Base-by-base conservation (phyloP, 2,329 filamentous ascomycete genomes). In the Penicillium hesseltinei region DNA sequence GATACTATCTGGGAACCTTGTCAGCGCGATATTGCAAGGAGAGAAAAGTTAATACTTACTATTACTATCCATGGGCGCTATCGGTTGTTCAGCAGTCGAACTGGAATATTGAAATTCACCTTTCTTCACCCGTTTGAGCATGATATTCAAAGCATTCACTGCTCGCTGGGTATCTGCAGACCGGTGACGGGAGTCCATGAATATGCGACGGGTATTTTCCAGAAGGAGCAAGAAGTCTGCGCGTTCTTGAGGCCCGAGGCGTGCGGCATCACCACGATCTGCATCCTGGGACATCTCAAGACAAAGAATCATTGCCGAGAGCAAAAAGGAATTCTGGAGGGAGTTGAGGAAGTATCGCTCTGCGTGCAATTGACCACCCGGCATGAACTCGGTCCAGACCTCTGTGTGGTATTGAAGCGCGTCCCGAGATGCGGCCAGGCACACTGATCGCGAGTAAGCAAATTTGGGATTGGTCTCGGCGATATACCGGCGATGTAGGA, bases 281-380 rank as follows among this genome's bases (percentile, higher is more conserved):
- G 62, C 60, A n/a, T 63, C 61, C 39, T 66, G 65, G 1, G 65
- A 69, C 13, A 71, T 44, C 25, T 70, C 71, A 36, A 88, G 72
- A 59, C 83, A 87, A 4, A 88, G 65, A 15, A 88, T 78, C 79
- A 85, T 84, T 54, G 82, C 80, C 0, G 84, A 84, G 2, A 88
- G 77, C 51, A 88, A 72, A 50, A 84, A 88, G 66, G 86, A 83
- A 51, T 84, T 78, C 11, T 81, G 79, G 4, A 88, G 71, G 0
- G 82, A 82, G 3, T 80, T 81, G 21, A 86, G 69, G 62, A 86
- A 85, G 81, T 84, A 86, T 5, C 79, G 77, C 38, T 82, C 78
- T 31, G 77, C 73, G 59, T 77, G 74, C 15, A 88, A 71, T 27
- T 82, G 73, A 6, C 81, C 81, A 1, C 84, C 84, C 0, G 84